A percentile compares a stretch with the other conserved stretches of the same genome.
phyloP scores from a whole-genome alignment of 192 early-diverging fungal genomes.

The Spizellomyces sp. region DNA sequence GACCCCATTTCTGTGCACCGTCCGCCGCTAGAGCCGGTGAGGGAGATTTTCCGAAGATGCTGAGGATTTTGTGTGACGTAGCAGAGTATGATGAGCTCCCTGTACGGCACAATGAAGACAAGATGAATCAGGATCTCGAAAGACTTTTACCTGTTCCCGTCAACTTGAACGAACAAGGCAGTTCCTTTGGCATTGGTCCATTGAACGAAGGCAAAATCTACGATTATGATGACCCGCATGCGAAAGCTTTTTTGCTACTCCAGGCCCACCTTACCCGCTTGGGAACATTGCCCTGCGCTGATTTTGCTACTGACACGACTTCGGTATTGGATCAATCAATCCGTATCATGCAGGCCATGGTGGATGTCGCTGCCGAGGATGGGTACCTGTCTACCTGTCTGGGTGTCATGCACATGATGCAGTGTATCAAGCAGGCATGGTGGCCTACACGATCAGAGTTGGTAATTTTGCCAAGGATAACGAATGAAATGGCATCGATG shows the following conservation, averaged over 20 bases:
- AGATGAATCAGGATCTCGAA: conserved; percentile 83
- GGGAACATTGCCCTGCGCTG: conserved; percentile 73
- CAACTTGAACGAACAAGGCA: not conserved
- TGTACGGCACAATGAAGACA: conserved; percentile 93
- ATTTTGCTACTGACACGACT: conserved; percentile 89
- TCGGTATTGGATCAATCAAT: conserved; percentile 91
- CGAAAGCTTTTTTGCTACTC: conserved; percentile 88
- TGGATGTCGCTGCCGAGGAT: conserved; percentile 75
- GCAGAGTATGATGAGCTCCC: conserved; percentile 91
- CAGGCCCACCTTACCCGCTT: conserved; percentile 85
- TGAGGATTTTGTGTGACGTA: conserved; percentile 79
- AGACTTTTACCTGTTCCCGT: conserved; percentile 69
- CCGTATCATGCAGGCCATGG: conserved; percentile 91
- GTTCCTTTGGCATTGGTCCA: not conserved
- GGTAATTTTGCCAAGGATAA: conserved; percentile 62
- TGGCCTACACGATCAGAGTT: conserved; percentile 80
- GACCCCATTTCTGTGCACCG: conserved; percentile 44
- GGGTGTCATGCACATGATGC: conserved; percentile 80
- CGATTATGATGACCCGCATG: conserved; percentile 81
- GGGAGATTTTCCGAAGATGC: conserved; percentile 61
- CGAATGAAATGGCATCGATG: conserved; percentile 28
- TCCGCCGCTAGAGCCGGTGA: conserved; percentile 20
- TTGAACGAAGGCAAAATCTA: conserved; percentile 10
- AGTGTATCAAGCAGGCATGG: conserved; percentile 90
- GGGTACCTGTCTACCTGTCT: conserved; percentile 68